These are phyloP conservation scores for Debaryomycetaceae sp. DNA, from an alignment of 1,139 yeast genomes.

Conservation along the genomic window DNA sequence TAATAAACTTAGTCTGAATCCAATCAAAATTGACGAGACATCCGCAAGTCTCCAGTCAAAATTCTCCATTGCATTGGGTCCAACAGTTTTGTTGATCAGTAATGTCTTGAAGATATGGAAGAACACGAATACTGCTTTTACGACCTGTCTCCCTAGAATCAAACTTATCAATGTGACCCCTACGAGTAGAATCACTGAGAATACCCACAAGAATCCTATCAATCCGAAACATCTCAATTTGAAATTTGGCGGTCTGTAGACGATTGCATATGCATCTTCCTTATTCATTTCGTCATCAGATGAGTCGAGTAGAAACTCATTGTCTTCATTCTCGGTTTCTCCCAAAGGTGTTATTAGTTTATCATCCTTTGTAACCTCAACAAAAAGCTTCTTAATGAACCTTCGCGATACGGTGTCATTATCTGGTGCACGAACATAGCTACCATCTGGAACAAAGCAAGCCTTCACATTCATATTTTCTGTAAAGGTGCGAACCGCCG, in stretches of 20 bases:
- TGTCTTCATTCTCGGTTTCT: conserved; percentile 17
- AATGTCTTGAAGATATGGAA: conserved; percentile 1
- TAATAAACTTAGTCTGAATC: conserved; percentile 15
- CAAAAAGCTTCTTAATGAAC: conserved; percentile 63
- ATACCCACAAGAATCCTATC: conserved; percentile 64
- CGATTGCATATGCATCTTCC: conserved; percentile 66
- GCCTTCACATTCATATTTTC: conserved; percentile 40
- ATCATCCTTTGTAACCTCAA: conserved; percentile 81
- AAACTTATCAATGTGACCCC: conserved; percentile 30
- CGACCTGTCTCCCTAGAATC: conserved; percentile 39
- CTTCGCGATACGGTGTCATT: conserved; percentile 70
- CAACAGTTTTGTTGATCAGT: conserved; percentile 1
- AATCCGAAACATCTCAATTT: conserved; percentile 54
- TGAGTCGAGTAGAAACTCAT: conserved; percentile 31
- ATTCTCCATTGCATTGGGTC: neutral
- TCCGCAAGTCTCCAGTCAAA: conserved; percentile 24
- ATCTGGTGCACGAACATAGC: conserved; percentile 81
- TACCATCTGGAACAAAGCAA: conserved; percentile 73
- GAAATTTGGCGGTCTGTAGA: conserved; percentile 83
- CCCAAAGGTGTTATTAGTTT: conserved; percentile 46
- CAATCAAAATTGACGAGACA: conserved; percentile 20
- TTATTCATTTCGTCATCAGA: conserved; percentile 50
- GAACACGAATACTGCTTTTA: conserved; percentile 10
- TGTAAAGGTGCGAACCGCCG: conserved; percentile 44
- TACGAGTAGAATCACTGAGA: conserved; percentile 53